Evolutionary conservation across 140 eudicot genomes (phyloP).

Genomic region (Stevia rebaudiana): DNA sequence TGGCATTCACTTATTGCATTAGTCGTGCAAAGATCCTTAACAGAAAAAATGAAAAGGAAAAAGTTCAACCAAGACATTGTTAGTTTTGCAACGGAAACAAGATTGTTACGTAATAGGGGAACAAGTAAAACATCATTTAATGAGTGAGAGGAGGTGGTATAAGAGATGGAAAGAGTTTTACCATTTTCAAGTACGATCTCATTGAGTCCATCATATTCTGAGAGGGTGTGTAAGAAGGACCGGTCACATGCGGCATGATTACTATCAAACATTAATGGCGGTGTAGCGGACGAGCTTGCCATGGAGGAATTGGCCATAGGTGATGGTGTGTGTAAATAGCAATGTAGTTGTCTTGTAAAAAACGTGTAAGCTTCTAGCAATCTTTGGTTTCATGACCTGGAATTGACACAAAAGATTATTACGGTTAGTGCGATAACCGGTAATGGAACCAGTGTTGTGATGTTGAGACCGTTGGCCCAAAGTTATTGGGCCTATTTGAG

Average conservation of each 20-base stretch:
- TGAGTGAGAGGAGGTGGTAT: background rate
- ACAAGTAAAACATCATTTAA: background rate
- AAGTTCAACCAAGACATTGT: background rate
- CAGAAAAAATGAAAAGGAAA: too few species aligned
- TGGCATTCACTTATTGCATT: too few species aligned
- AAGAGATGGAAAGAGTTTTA: background rate
- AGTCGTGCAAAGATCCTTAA: too few species aligned
- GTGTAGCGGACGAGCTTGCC: background rate
- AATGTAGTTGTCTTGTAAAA: background rate
- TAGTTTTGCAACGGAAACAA: background rate
- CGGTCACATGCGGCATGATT: background rate
- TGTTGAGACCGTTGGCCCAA: too few species aligned
- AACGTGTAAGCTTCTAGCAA: background rate
- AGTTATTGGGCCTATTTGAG: too few species aligned
- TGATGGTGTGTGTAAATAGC: background rate
- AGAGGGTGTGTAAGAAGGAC: background rate
- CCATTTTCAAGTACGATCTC: background rate
- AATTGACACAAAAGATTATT: too few species aligned
- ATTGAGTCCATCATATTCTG: background rate
- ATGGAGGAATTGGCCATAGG: background rate
- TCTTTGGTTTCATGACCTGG: background rate
- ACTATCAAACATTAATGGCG: background rate
- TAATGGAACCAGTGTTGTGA: too few species aligned
- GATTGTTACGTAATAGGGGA: background rate
- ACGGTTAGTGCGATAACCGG: too few species aligned